Evolutionary conservation across 305 asterid genomes (phyloP).

Genomic region (Fraxinus paxiana): DNA sequence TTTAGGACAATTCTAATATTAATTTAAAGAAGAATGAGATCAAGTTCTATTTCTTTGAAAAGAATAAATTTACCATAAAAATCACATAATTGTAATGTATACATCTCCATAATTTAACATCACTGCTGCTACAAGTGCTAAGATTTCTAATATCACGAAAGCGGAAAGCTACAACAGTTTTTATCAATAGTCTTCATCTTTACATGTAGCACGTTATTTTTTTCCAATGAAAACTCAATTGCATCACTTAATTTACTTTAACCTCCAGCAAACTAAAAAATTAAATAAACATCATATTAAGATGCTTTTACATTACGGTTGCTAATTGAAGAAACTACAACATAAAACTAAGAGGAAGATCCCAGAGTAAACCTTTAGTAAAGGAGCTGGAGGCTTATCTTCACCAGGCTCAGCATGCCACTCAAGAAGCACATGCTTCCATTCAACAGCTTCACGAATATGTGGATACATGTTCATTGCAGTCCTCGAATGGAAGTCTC

Average conservation of each 20-base stretch:
- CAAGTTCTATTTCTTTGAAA: neutral
- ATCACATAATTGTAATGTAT: neutral
- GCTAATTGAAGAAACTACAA: conserved; percentile 2
- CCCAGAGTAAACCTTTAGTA: conserved; percentile 64
- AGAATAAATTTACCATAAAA: neutral
- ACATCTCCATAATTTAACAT: neutral
- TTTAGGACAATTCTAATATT: neutral
- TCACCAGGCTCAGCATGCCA: conserved; percentile 88
- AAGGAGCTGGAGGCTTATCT: conserved; percentile 87
- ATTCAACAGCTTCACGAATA: conserved; percentile 75
- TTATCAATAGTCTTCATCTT: neutral
- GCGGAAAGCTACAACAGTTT: neutral
- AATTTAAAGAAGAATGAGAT: neutral
- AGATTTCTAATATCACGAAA: neutral
- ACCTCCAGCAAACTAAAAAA: neutral
- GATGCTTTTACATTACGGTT: neutral
- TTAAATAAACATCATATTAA: neutral
- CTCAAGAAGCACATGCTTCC: conserved; percentile 76
- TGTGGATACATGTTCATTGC: conserved; percentile 99
- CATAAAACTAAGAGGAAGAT: conserved; percentile 2
- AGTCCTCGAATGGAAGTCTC: conserved; percentile 98
- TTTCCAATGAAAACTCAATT: neutral
- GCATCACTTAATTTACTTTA: neutral
- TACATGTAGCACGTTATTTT: neutral
- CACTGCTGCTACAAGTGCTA: neutral